A percentile compares a stretch with the other conserved stretches of the same genome.
These are phyloP conservation scores for Aphanomyces cochlioides DNA, from an alignment of 352 stramenopile genomes.

Conservation along the genomic window DNA sequence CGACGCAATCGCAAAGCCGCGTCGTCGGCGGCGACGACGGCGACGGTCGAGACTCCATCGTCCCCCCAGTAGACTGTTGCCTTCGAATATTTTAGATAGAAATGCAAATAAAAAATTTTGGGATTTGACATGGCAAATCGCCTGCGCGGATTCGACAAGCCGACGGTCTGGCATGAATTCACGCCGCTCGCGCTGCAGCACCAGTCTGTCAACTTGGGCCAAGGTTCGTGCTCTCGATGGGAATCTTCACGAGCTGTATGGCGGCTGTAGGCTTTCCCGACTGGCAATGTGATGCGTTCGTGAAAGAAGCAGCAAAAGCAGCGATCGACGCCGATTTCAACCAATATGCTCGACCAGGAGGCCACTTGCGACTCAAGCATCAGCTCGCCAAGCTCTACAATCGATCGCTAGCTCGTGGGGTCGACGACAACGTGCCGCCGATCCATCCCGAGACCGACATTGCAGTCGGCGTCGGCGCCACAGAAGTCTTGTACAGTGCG, in stretches of 20 bases:
- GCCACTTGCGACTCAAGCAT: constrained; percentile 73
- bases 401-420: constrained; percentile 66
- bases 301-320: constrained; percentile 91
- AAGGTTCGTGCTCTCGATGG: constrained; percentile 39
- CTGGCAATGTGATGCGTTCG: constrained; percentile 92
- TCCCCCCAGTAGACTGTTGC: too few species aligned
- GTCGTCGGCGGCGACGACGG: background rate
- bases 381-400: constrained; percentile 90
- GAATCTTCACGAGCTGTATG: background rate
- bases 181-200: constrained; percentile 85
- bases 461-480: constrained; percentile 91
- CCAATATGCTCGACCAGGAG: constrained; percentile 91
- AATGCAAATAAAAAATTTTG: background rate
- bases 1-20: constrained; percentile 15
- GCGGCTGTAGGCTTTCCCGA: constrained; percentile 75
- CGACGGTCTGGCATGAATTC: constrained; percentile 86
- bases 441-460: constrained; percentile 92
- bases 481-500: constrained; percentile 93
- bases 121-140: constrained; percentile 40
- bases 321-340: constrained; percentile 91
- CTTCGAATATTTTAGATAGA: too few species aligned
- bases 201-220: constrained; percentile 88
- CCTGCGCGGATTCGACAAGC: constrained; percentile 67
- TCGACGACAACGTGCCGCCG: background rate
- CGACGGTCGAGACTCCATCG: too few species aligned